Evolutionary conservation across 768 basidiomycete genomes (phyloP).

Genomic region (Podaxis rugospora): DNA sequence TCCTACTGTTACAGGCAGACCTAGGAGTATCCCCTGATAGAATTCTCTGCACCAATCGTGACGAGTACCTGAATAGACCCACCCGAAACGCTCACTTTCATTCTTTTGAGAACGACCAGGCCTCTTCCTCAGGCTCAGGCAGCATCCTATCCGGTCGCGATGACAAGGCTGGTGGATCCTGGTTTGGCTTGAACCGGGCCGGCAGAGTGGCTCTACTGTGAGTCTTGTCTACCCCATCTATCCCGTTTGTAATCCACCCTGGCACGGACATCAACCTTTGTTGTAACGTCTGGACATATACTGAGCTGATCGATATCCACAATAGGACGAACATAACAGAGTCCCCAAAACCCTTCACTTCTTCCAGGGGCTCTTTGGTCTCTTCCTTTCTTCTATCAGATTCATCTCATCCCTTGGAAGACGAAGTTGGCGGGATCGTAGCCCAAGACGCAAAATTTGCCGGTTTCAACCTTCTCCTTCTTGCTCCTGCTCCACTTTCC

Average conservation of each 20-base stretch:
- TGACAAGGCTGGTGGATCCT: slow-evolving; percentile 69
- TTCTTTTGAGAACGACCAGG: slow-evolving; percentile 41
- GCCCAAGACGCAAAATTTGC: slow-evolving; percentile 54
- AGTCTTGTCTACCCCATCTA: slow-evolving; percentile 21
- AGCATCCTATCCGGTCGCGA: slow-evolving; percentile 73
- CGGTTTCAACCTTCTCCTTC: slow-evolving; percentile 77
- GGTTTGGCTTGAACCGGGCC: slow-evolving; percentile 67
- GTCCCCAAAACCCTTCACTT: slow-evolving; percentile 37
- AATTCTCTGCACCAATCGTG: slow-evolving; percentile 72
- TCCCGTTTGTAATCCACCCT: not conserved
- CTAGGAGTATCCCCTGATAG: slow-evolving; percentile 29
- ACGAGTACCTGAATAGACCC: slow-evolving; percentile 67
- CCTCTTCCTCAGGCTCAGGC: slow-evolving; percentile 18
- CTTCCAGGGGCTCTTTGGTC: slow-evolving; percentile 67
- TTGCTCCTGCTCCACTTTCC: slow-evolving; percentile 38
- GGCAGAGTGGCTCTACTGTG: slow-evolving; percentile 74
- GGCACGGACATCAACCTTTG: not conserved
- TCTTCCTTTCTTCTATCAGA: slow-evolving; percentile 63
- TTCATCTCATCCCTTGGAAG: slow-evolving; percentile 41
- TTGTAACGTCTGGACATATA: slow-evolving; percentile 1
- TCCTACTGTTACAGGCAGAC: slow-evolving; percentile 4
- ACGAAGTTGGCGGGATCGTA: slow-evolving; percentile 42
- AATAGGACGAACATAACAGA: slow-evolving; percentile 85
- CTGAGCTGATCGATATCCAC: not conserved
- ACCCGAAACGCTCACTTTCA: slow-evolving; percentile 66